These are phyloP conservation scores for Pulicaria dysenterica DNA, from an alignment of 129 eudicot species.

Conservation along the genomic window DNA sequence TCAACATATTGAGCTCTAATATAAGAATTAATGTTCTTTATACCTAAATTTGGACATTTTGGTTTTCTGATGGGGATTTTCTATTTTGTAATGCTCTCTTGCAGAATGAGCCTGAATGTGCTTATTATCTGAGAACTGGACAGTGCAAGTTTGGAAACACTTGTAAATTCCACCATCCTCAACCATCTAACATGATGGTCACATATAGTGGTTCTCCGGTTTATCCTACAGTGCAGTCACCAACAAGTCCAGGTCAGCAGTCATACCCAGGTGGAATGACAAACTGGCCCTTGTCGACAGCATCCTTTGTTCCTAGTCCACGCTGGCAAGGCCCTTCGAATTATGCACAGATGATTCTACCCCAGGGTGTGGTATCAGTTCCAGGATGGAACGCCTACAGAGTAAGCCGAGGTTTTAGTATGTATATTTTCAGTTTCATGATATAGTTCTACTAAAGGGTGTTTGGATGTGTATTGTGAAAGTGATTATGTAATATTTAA, in stretches of 20 bases:
- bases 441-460: not conserved
- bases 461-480: conserved; percentile 8
- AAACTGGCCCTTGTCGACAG: conserved; percentile 65
- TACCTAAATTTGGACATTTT: not conserved
- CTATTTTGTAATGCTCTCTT: not conserved
- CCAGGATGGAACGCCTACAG: conserved; percentile 88
- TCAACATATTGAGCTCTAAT: no score
- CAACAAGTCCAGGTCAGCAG: conserved; percentile 78
- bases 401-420: conserved; percentile 47
- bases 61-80: conserved; percentile 18
- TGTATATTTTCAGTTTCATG: not conserved
- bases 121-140: conserved; percentile 92
- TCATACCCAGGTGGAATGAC: conserved; percentile 61
- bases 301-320: conserved; percentile 69
- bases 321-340: conserved; percentile 86
- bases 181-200: conserved; percentile 83
- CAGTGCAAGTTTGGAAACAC: conserved; percentile 96
- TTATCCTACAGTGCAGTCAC: conserved; percentile 78
- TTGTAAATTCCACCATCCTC: conserved; percentile 96
- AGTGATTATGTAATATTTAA: conserved; percentile 5
- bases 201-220: conserved; percentile 76
- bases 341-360: conserved; percentile 70
- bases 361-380: conserved; percentile 79
- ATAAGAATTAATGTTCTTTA: no score
- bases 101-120: conserved; percentile 87